A percentile compares a stretch with the other conserved stretches of the same genome.
Evolutionary conservation across 2,329 filamentous ascomycete species (phyloP).

Genomic region (Apiospora rasikravindrae): DNA sequence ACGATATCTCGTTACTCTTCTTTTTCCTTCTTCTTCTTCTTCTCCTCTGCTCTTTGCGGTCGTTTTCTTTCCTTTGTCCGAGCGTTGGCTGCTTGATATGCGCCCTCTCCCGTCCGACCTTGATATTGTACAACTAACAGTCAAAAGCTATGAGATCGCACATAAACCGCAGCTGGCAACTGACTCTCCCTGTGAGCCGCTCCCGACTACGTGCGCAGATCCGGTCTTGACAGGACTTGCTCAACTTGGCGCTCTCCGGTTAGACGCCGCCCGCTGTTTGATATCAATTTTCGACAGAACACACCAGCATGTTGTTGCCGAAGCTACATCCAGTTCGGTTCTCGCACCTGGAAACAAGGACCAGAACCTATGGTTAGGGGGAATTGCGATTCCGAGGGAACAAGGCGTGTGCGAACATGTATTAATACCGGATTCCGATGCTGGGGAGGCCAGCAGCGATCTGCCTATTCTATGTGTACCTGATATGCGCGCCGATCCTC

Average conservation of each 20-base stretch:
- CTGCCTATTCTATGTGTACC: constrained; percentile 42
- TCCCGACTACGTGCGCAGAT: constrained; percentile 32
- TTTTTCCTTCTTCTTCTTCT: not conserved
- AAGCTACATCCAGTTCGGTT: constrained; percentile 50
- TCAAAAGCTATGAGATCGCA: constrained; percentile 17
- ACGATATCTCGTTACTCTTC: not conserved
- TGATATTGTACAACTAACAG: not conserved
- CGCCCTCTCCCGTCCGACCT: not conserved
- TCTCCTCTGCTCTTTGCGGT: not conserved
- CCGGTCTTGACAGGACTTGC: constrained; percentile 53
- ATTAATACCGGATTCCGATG: constrained; percentile 24
- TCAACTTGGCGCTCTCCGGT: constrained; percentile 51
- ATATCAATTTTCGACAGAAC: constrained; percentile 57
- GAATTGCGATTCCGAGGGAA: constrained; percentile 37
- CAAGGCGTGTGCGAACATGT: constrained; percentile 40
- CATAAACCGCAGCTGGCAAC: not conserved
- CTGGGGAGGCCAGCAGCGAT: constrained; percentile 8
- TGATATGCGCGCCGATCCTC: constrained; percentile 40
- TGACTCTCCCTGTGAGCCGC: not conserved
- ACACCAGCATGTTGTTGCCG: constrained; percentile 56
- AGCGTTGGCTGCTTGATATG: not conserved
- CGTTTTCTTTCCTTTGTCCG: not conserved
- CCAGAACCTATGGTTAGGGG: constrained; percentile 33
- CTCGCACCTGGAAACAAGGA: constrained; percentile 31
- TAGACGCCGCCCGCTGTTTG: constrained; percentile 48